phyloP scores from a whole-genome alignment of 805 yeast genomes.

The Cyberlindnera nakhonratchasimensis region DNA sequence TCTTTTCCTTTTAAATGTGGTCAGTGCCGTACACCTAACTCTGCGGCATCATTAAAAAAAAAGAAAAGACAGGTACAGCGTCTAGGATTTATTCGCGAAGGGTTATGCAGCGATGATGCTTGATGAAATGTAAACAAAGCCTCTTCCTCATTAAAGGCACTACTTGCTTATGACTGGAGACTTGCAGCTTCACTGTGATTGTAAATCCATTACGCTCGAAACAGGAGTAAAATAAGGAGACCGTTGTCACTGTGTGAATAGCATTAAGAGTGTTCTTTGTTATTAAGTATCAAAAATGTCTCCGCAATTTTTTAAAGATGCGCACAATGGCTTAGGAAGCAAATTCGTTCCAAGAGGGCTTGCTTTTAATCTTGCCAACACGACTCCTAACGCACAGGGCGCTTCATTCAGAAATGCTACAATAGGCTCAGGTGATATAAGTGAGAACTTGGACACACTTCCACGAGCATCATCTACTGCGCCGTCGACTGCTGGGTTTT shows the following conservation, averaged over 20 bases:
- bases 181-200: no score
- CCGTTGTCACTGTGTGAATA: no score
- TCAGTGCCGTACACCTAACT: background rate
- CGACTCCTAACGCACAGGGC: conserved; percentile 1
- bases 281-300: no score
- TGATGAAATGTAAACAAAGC: no score
- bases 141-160: no score
- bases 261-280: no score
- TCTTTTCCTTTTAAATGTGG: no score
- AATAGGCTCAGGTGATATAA: conserved; percentile 4
- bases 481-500: conserved; percentile 11
- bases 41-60: background rate
- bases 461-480: conserved; percentile 14
- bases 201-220: no score
- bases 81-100: no score
- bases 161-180: no score
- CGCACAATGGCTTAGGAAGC: conserved; percentile 18
- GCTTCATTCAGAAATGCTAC: conserved; percentile 3
- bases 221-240: background rate
- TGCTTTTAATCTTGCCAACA: conserved; percentile 20
- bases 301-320: conserved; percentile 27
- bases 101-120: no score
- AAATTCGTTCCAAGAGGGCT: conserved; percentile 25
- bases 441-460: background rate
- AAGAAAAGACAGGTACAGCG: no score